Evolutionary conservation across 208 protist genomes (phyloP), one percentile per base, ranked within the genome.

Genomic region (Trichomonas gallinae): DNA sequence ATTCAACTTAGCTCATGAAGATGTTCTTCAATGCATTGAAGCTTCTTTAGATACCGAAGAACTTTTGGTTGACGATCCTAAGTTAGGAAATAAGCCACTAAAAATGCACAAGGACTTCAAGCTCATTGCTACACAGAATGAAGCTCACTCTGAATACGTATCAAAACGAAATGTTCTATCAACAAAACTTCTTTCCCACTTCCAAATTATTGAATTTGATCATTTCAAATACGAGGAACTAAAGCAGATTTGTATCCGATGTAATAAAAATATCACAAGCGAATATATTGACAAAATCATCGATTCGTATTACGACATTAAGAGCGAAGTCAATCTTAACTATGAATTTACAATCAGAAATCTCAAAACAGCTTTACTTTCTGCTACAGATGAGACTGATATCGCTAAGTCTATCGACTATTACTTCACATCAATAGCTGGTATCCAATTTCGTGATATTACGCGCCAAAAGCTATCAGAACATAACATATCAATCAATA

Each of bases 1-100:
- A 51, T 48, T 96, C 31, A 96, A 96, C 31, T 31, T 96, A 21
- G 96, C 96, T 51, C 48, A 46, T n/a, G 46, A 63, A 38, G 6
- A 23, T 82, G 96, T 96, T 8, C 36, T 96, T 38, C 96, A 96
- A 51, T 96, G 96, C n/a, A 96, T 96, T 96, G 96, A 96, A 81
- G 6, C 44, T 40, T 46, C 96, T 36, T 44, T 96, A 38, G 96
- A 96, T 88, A 51, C 13, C 10, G 48, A 48, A 63, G 26, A 34
- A 36, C 38, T 96, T 17, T 38, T 8, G 0, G 26, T 96, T 36
- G 72, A 96, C n/a, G 58, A 72, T 72, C 58, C 58, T 3, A 38
- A 11, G 6, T 38, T 38, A 21, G 48, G 48, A 49, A 51, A 3
- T n/a, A 8, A 26, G 1, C 23, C 40, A n/a, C n/a, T 85, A 26